Evolutionary conservation across 805 yeast species (phyloP), one percentile per base, ranked within the genome.

Genomic region (Starmerella sp.): DNA sequence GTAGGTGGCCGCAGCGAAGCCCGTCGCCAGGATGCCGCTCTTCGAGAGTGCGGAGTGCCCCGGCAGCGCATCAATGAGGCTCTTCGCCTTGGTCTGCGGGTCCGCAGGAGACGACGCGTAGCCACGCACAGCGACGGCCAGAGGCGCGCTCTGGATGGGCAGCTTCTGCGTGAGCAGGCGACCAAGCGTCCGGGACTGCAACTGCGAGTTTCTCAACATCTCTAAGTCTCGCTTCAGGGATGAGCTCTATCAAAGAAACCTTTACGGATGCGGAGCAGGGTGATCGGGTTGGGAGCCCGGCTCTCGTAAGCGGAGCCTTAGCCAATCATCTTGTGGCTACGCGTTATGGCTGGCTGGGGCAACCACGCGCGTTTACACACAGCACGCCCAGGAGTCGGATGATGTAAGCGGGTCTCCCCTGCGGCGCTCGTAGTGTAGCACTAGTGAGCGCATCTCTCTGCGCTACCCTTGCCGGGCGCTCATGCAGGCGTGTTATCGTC

Each of bases 21-120:
- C 80, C 53, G 98, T 90, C 67, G 96, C 96, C 67, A 93, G 77
- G 68, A 90, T 79, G 69, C 97, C 96, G 60, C 97, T 88, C 82
- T 93, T 93, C 63, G 96, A 81, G 64, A 91, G 72, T 65, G 80
- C 76, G 67, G 81, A 80, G 81, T 80, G 84, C 71, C 97, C 97
- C 72, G 98, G 98, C 64, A 93, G 75, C 60, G 96, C 87, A 68
- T 86, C 90, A 66, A 91, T 81, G 73, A 91, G 81, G 52, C 96
- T 81, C 68, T 80, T 73, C 57, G 98, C 98, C 60, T 52, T 54
- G 53, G 55, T n/a, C 53, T 50, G 58, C 47, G 60, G 62, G 67
- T 90, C 96, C 51, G 68, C 58, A 48, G 69, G 61, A 63, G 66
- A 64, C 42, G 64, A 48, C 50, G 72, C 61, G 60, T 72, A 65